Percentiles rank a stretch among this genome's conserved stretches.
These are phyloP conservation scores for Hymenoscyphus scutula DNA, from an alignment of 2,329 filamentous ascomycete species.

Conservation along the genomic window DNA sequence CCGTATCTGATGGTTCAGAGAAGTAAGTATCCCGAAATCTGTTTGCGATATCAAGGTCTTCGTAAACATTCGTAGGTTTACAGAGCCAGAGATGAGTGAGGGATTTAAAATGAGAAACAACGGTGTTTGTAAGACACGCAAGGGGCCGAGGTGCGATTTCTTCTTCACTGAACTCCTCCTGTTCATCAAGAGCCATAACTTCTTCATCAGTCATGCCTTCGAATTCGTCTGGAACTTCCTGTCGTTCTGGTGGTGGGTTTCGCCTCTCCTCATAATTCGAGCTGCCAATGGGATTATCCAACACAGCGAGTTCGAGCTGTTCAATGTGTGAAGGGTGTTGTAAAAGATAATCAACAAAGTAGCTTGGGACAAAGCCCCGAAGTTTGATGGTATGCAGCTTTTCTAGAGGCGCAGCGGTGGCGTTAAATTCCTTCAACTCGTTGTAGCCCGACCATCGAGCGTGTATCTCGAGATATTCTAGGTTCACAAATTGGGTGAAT, in stretches of 20 bases:
- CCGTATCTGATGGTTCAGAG: background rate
- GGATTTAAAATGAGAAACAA: background rate
- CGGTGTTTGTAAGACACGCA: background rate
- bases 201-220: no score
- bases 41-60: background rate
- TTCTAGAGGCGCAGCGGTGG: background rate
- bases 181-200: no score
- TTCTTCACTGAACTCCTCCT: background rate
- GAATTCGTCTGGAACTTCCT: background rate
- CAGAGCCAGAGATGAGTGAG: background rate
- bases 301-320: background rate
- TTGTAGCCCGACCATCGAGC: background rate
- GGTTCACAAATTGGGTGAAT: background rate
- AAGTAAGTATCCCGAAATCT: background rate
- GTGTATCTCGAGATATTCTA: slow-evolving; percentile 2
- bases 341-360: background rate
- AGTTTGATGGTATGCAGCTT: background rate
- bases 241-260: background rate
- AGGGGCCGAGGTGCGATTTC: background rate
- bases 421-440: background rate
- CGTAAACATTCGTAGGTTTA: background rate
- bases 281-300: background rate
- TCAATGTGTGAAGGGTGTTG: background rate
- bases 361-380: background rate
- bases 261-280: background rate